These are phyloP conservation scores for Nakazawaea wyomingensis DNA, from an alignment of 805 yeast species.

Conservation along the genomic window DNA sequence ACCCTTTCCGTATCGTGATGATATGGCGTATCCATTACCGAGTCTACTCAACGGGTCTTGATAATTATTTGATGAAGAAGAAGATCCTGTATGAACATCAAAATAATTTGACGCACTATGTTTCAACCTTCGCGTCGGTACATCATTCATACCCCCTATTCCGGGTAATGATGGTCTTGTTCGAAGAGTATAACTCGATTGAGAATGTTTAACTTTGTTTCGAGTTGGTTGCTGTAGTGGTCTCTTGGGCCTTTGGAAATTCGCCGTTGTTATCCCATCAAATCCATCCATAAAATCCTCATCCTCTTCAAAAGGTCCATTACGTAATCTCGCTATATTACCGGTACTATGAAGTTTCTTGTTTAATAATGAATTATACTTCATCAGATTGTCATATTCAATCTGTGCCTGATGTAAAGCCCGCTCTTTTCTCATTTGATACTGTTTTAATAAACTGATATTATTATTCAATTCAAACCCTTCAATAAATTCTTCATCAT, in stretches of 20 bases:
- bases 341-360: slow-evolving; percentile 7
- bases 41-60: neutral
- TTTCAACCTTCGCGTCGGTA: neutral
- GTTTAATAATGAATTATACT: slow-evolving; percentile 7
- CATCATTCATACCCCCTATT: neutral
- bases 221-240: neutral
- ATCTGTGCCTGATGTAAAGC: slow-evolving; percentile 10
- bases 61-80: neutral
- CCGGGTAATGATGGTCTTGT: slow-evolving; percentile 9
- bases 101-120: slow-evolving; percentile 12
- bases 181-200: slow-evolving; percentile 2
- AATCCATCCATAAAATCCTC: slow-evolving; percentile 12
- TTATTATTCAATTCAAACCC: slow-evolving; percentile 12
- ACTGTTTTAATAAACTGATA: slow-evolving; percentile 10
- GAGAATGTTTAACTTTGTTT: slow-evolving; percentile 1
- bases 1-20: slow-evolving; percentile 17
- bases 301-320: slow-evolving; percentile 5
- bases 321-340: neutral
- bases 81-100: neutral
- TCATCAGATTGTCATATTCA: slow-evolving; percentile 12
- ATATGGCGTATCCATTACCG: slow-evolving; percentile 1
- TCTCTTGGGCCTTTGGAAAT: slow-evolving; percentile 3
- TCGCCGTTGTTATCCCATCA: neutral
- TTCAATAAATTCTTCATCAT: slow-evolving; percentile 10
- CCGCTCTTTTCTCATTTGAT: slow-evolving; percentile 7